phyloP scores from a whole-genome alignment of 345 rosid species.

The Brassica carinata region DNA sequence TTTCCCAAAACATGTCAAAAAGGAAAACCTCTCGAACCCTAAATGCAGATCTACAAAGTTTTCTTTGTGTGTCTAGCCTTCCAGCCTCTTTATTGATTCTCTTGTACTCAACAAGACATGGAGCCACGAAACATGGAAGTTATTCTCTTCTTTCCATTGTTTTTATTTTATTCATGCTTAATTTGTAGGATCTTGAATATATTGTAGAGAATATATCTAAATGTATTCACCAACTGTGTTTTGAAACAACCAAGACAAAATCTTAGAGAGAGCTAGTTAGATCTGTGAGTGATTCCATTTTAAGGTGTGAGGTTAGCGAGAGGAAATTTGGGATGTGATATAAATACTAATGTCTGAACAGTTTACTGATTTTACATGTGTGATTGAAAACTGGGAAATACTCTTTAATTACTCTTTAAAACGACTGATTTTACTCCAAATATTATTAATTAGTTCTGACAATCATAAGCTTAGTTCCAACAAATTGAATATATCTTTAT shows the following conservation, averaged over 20 bases:
- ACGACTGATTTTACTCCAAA: not conserved
- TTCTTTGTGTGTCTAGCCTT: constrained; percentile 33
- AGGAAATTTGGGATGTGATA: constrained; percentile 23
- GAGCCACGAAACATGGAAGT: constrained; percentile 42
- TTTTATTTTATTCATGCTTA: not conserved
- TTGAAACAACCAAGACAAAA: not conserved
- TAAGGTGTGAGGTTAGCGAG: not conserved
- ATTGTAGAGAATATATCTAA: not conserved
- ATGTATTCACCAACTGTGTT: constrained; percentile 5
- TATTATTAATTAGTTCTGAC: constrained; percentile 17
- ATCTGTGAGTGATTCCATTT: not conserved
- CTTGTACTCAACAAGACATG: constrained; percentile 32
- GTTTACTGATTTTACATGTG: constrained; percentile 14
- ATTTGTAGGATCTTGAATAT: constrained; percentile 8
- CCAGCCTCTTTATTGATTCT: constrained; percentile 31
- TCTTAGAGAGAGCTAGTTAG: constrained; percentile 1
- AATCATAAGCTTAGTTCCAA: constrained; percentile 26
- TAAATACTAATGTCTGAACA: constrained; percentile 23
- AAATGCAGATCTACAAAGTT: constrained; percentile 35
- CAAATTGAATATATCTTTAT: constrained; percentile 20
- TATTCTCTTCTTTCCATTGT: constrained; percentile 18
- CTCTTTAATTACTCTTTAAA: not conserved
- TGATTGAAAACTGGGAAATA: not conserved
- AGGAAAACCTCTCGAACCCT: constrained; percentile 48
- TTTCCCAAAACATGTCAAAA: constrained; percentile 32